Evolutionary conservation across 768 basidiomycete genomes (phyloP).

Genomic region (Clitopilus passeckerianus): DNA sequence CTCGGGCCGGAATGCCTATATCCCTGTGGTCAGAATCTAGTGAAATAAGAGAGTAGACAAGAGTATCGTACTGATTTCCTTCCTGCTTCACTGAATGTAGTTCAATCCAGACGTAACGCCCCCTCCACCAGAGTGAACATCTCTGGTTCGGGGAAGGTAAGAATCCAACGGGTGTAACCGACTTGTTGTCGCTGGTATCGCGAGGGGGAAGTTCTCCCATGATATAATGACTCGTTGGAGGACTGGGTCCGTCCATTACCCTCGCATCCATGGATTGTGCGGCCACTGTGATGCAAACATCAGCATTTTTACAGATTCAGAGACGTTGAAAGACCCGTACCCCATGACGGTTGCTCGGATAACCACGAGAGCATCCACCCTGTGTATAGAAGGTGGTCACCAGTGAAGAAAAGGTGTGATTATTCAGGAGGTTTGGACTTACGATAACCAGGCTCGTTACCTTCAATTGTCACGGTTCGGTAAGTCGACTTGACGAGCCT

Average conservation of each 20-base stretch:
- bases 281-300: background rate
- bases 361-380: background rate
- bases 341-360: background rate
- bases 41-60: background rate
- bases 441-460: background rate
- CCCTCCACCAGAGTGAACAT: background rate
- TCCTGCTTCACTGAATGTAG: background rate
- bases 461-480: background rate
- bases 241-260: background rate
- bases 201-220: background rate
- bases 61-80: background rate
- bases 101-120: background rate
- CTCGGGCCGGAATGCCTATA: background rate
- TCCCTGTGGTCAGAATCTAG: no score
- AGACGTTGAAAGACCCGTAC: background rate
- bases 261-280: background rate
- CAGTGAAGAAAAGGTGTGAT: background rate
- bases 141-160: background rate
- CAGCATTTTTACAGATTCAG: background rate
- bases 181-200: background rate
- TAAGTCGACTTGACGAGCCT: background rate
- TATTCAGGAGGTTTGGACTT: background rate
- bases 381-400: background rate
- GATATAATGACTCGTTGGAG: background rate
- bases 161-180: background rate